Percentiles rank a stretch among this genome's conserved stretches.
Conservation (phyloP, 2,329 filamentous ascomycete species). For the Alternaria hordeiaustralica region DNA sequence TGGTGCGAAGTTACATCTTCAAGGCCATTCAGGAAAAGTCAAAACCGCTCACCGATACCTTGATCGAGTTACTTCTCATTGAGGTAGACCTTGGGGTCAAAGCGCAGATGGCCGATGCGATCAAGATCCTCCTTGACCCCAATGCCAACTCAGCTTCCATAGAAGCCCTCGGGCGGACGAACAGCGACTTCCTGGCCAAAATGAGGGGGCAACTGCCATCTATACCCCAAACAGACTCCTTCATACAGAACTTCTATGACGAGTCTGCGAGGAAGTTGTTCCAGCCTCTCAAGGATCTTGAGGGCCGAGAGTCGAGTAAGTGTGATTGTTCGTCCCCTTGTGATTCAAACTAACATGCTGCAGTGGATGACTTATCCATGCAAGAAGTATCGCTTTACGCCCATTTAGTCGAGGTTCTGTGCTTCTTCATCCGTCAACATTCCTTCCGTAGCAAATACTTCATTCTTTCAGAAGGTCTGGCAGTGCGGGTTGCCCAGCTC, state of each 20-base stretch:
- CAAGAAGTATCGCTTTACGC: conserved; percentile 89
- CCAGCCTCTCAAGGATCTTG: conserved; percentile 81
- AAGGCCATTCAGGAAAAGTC: conserved; percentile 88
- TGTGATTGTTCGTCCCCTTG: not conserved
- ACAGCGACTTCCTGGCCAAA: conserved; percentile 72
- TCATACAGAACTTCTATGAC: conserved; percentile 89
- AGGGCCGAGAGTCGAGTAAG: conserved; percentile 65
- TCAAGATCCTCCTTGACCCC: conserved; percentile 90
- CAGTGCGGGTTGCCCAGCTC: conserved; percentile 80
- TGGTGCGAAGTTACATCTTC: conserved; percentile 93
- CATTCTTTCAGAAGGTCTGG: conserved; percentile 79
- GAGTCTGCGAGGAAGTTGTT: conserved; percentile 85
- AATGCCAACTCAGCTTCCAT: conserved; percentile 65
- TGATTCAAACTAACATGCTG: conserved; percentile 26
- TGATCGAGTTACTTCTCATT: conserved; percentile 89
- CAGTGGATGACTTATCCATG: conserved; percentile 74
- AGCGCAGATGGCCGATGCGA: conserved; percentile 91
- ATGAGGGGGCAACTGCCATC: conserved; percentile 58
- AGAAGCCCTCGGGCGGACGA: conserved; percentile 66
- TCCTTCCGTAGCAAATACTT: conserved; percentile 86
- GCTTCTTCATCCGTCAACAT: conserved; percentile 92
- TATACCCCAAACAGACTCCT: conserved; percentile 78
- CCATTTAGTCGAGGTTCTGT: conserved; percentile 90
- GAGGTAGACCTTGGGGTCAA: conserved; percentile 95
- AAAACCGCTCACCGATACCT: conserved; percentile 83